Percentiles rank a stretch among this genome's conserved stretches.
These are phyloP conservation scores for Termitomyces bulborhizus DNA, from an alignment of 768 basidiomycete genomes.

Conservation along the genomic window DNA sequence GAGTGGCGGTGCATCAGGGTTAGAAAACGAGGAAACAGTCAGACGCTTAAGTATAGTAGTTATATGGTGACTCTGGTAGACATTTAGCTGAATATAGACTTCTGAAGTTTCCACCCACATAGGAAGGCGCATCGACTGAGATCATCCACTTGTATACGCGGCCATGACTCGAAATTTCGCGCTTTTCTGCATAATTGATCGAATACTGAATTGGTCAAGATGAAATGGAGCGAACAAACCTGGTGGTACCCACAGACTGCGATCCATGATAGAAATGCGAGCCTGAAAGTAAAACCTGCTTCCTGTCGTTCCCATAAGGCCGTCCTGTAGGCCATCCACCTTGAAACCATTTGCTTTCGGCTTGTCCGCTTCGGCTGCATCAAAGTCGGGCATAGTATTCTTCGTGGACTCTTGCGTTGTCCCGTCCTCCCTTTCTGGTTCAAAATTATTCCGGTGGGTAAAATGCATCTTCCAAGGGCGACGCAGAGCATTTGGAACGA, in stretches of 20 bases:
- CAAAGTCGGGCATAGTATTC: neutral
- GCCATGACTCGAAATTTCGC: constrained; percentile 14
- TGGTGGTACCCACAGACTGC: constrained; percentile 38
- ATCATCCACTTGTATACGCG: constrained; percentile 53
- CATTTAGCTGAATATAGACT: neutral
- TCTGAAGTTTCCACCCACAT: constrained; percentile 25
- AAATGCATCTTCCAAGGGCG: constrained; percentile 14
- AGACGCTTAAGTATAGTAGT: constrained; percentile 37
- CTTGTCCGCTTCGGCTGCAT: neutral
- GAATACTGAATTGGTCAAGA: neutral
- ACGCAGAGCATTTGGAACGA: neutral
- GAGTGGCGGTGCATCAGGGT: constrained; percentile 12
- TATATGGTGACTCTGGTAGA: constrained; percentile 32
- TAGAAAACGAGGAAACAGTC: constrained; percentile 24
- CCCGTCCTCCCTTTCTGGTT: constrained; percentile 1
- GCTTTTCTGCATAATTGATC: constrained; percentile 20
- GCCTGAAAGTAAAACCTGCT: constrained; percentile 46
- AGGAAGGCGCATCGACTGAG: constrained; percentile 45
- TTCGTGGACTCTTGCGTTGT: neutral
- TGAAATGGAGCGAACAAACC: constrained; percentile 21
- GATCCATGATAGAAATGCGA: constrained; percentile 41
- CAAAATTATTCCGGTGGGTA: constrained; percentile 8
- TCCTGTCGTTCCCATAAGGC: neutral
- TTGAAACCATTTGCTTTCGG: neutral
- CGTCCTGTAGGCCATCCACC: neutral